Evolutionary conservation across 2,329 filamentous ascomycete species (phyloP), one percentile per base, ranked within the genome.

Genomic region (Phialocephala subalpina): DNA sequence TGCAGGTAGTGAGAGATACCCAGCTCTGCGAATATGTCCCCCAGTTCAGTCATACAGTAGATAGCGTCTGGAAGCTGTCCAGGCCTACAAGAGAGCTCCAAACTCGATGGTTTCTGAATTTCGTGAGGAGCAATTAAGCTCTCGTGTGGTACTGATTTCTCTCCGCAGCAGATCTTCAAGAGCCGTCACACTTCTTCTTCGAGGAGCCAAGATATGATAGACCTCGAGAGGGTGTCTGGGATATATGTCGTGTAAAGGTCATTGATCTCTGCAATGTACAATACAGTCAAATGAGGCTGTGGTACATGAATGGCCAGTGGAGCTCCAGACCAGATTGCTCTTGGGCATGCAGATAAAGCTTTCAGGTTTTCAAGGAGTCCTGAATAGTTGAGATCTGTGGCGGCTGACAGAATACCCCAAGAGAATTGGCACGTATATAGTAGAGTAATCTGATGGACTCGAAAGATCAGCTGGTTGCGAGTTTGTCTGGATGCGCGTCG

Each of bases 1-100:
- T 90, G 84, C 66, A 92, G 85, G 80, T 96, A 95, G 79, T 94
- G 91, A 80, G 87, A 83, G 78, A 96, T 84, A 76, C 92, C 92
- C 83, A 95, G 83, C 83, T 92, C 90, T 80, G 87, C 85, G 77
- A 95, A 88, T 71, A 90, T 86, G 42, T 83, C 79, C 71, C 83
- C 86, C 74, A 96, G 82, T 78, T 87, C 85, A 84, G 75, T 76
- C 76, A 78, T 78, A 76, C 75, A 77, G 74, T 68, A 71, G 70
- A 67, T 69, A 70, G 70, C 66, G 63, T 74, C 76, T 77, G 75
- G 75, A 75, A 72, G 70, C 67, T 65, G 73, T 75, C 76, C 74
- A 77, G 74, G 62, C 58, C 66, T 70, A 58, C 7, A 47, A 11
- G 27, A 29, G 7, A 49, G 18, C 45, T 49, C 45, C 16, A 49